phyloP scores from a whole-genome alignment of 164 flowering plant species.

The Akebia trifoliata region DNA sequence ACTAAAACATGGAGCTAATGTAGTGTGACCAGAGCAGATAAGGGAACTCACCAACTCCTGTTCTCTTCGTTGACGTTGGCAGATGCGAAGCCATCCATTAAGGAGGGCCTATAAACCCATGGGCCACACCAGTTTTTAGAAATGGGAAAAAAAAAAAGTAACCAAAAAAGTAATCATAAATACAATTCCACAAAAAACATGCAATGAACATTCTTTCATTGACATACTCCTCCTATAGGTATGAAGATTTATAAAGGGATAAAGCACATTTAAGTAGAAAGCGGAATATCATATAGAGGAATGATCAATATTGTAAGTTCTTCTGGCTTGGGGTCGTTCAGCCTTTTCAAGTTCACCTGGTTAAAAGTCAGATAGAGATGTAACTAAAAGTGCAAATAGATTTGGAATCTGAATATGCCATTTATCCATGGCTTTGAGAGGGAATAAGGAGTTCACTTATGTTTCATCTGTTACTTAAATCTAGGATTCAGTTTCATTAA shows the following conservation, averaged over 20 bases:
- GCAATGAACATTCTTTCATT: neutral
- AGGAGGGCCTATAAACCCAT: constrained; percentile 59
- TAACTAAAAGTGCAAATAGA: neutral
- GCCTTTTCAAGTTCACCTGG: neutral
- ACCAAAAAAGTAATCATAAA: neutral
- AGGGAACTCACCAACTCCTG: constrained; percentile 70
- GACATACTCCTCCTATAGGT: neutral
- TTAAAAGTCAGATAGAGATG: neutral
- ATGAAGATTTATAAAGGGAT: neutral
- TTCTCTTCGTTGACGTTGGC: constrained; percentile 70
- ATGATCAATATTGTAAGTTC: neutral
- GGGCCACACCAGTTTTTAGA: neutral
- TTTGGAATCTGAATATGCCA: neutral
- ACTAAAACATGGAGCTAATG: neutral
- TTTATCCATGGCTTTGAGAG: neutral
- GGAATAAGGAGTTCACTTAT: neutral
- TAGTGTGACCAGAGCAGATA: constrained; percentile 2
- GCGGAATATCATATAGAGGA: neutral
- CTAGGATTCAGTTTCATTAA: neutral
- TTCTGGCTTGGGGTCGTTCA: neutral
- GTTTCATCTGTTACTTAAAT: neutral
- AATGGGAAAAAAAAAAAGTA: neutral
- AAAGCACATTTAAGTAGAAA: too few relatives aligned
- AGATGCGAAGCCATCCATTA: constrained; percentile 91
- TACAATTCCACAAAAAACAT: neutral